Evolutionary conservation across 306 rosid species (phyloP), one percentile per base, ranked within the genome.

Genomic region (Casuarina equisetifolia): DNA sequence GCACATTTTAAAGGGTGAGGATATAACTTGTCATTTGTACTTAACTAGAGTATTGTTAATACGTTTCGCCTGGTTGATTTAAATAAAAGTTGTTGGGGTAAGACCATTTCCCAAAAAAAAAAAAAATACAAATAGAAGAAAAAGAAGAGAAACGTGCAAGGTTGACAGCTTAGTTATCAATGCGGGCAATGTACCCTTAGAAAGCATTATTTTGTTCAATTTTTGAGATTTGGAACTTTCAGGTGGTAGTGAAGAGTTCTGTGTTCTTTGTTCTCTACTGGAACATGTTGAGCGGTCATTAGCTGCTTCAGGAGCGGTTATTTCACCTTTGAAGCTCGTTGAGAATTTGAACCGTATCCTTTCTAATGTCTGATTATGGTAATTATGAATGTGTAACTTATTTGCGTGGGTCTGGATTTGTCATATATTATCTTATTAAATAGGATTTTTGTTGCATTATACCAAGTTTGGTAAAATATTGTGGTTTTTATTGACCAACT

Each of bases 331-430:
- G 7, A 82, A 59, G 63, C 81, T 95, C 40, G 96, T 91, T 36
- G 20, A 89, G 35, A 89, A 95, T 80, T 81, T 95, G 90, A 85
- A 46, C 36, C 0, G 96, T 95, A 95, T 95, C 98, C 97, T 91
- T 84, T 82, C 70, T 5, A 6, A 4, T 7, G 9, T 38, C 44
- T 9, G 39, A 40, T 53, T 17, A 12, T 10, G 13, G 4, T 32
- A 20, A 39, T 66, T 42, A 12, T n/a, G 13, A 66, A 42, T n/a
- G 4, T 63, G 16, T 38, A 10, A 15, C 9, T 8, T 9, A 42
- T 67, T 67, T 42, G n/a, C 3, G 49, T 40, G 32, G 71, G 35
- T 6, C 44, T 17, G 32, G 48, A 16, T 40, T 42, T 3, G 36
- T 35, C 6, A 62, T 61, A 35, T 61, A 61, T 35, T 15, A 35